Evolutionary conservation across 371 early-diverging fungal genomes (phyloP).

Genomic region (Circinella minor): DNA sequence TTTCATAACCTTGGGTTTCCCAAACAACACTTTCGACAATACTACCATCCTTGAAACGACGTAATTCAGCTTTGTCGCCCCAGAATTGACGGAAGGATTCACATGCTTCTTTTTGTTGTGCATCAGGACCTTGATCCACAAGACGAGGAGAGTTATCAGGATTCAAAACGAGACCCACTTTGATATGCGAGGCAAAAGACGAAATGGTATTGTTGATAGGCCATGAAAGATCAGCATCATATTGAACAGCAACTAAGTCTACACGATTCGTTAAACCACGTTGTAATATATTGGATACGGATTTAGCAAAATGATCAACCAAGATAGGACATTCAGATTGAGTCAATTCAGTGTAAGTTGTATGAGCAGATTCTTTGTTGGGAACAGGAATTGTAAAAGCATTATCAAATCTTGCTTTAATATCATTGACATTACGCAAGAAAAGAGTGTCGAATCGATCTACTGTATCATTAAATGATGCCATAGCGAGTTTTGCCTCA

Average conservation of each 20-base stretch:
- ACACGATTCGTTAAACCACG: conserved; percentile 75
- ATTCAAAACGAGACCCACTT: conserved; percentile 76
- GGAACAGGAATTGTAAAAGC: conserved; percentile 39
- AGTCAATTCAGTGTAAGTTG: conserved; percentile 48
- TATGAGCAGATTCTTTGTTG: conserved; percentile 12
- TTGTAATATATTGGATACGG: conserved; percentile 57
- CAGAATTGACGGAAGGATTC: conserved; percentile 80
- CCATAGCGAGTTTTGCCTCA: conserved; percentile 69
- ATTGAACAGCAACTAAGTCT: conserved; percentile 58
- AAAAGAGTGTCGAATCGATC: conserved; percentile 80
- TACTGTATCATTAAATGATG: conserved; percentile 62
- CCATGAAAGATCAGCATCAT: conserved; percentile 39
- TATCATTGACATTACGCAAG: conserved; percentile 69
- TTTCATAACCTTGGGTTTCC: conserved; percentile 73
- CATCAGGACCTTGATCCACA: conserved; percentile 84
- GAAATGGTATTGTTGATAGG: conserved; percentile 19
- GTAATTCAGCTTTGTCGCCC: conserved; percentile 83
- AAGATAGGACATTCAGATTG: conserved; percentile 63
- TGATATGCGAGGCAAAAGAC: conserved; percentile 16
- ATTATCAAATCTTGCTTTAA: conserved; percentile 70
- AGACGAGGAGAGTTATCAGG: conserved; percentile 65
- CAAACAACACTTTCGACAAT: conserved; percentile 86
- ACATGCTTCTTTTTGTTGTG: conserved; percentile 65
- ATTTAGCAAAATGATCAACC: conserved; percentile 54
- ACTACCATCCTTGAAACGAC: conserved; percentile 90